Conservation (phyloP, 352 stramenopile genomes). For the Phytophthora cryptogea region DNA sequence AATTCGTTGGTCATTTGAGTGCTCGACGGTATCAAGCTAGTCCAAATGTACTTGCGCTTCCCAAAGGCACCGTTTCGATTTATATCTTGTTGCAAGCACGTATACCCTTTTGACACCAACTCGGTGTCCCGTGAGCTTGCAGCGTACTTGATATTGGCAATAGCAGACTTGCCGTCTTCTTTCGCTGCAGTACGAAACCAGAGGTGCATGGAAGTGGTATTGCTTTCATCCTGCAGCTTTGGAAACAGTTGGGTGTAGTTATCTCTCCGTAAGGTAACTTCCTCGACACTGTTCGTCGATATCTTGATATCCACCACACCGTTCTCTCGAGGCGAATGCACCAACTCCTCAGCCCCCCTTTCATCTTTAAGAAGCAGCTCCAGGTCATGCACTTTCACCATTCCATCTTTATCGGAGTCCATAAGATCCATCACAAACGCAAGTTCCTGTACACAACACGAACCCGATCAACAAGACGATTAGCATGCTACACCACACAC, state of each 20-base stretch:
- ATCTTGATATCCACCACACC: conserved; percentile 70
- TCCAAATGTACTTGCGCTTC: conserved; percentile 82
- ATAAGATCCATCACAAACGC: conserved; percentile 66
- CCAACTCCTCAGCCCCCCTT: conserved; percentile 45
- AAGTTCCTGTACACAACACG: conserved; percentile 49
- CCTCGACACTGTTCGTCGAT: conserved; percentile 62
- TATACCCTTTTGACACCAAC: conserved; percentile 73
- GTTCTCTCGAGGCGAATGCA: conserved; percentile 54
- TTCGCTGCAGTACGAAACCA: conserved; percentile 63
- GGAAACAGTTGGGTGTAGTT: conserved; percentile 64
- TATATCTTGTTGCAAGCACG: conserved; percentile 76
- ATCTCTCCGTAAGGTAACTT: conserved; percentile 55
- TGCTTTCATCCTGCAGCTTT: conserved; percentile 55
- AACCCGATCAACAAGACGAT: background rate
- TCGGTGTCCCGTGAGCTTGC: conserved; percentile 68
- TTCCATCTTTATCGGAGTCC: conserved; percentile 67
- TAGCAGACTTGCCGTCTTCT: conserved; percentile 66
- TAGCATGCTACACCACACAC: background rate
- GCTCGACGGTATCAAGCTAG: conserved; percentile 54
- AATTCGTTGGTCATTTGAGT: conserved; percentile 60
- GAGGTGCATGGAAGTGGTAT: conserved; percentile 47
- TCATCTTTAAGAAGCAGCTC: conserved; percentile 79
- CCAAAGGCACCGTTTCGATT: conserved; percentile 63
- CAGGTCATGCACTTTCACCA: conserved; percentile 74
- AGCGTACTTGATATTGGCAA: conserved; percentile 72